Percentiles rank a stretch among this genome's conserved stretches.
phyloP scores from a whole-genome alignment of 78 protist genomes.

The Guillardia theta region DNA sequence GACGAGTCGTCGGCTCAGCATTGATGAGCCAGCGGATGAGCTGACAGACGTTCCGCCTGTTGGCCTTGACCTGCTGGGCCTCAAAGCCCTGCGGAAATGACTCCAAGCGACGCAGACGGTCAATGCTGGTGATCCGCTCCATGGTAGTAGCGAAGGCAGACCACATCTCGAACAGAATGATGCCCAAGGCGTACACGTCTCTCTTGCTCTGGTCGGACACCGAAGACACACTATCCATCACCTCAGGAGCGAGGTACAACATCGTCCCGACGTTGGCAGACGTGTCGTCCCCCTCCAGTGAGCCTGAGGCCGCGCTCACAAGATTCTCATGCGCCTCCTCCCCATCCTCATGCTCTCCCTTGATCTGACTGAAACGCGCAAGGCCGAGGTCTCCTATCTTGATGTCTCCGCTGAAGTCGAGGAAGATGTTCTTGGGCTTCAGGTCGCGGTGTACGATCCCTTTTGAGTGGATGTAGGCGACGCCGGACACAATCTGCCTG shows the following conservation, averaged over 20 bases:
- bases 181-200: neutral
- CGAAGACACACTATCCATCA: neutral
- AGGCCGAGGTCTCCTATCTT: slow-evolving; percentile 33
- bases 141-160: neutral
- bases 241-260: slow-evolving; percentile 15
- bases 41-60: neutral
- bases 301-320: too few species aligned
- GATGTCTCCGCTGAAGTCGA: slow-evolving; percentile 38
- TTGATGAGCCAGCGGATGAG: neutral
- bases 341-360: neutral
- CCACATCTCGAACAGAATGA: slow-evolving; percentile 33
- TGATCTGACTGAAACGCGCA: neutral
- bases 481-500: neutral
- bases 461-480: slow-evolving; percentile 19
- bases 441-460: slow-evolving; percentile 52
- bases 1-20: neutral
- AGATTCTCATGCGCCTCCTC: neutral
- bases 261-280: neutral
- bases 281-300: too few species aligned
- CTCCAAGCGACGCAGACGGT: neutral
- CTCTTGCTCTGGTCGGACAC: neutral
- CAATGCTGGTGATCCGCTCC: neutral
- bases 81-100: neutral
- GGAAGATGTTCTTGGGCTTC: slow-evolving; percentile 48
- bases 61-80: neutral